phyloP scores from a whole-genome alignment of 2,329 filamentous ascomycete genomes.

The Atkinsonella texensis region DNA sequence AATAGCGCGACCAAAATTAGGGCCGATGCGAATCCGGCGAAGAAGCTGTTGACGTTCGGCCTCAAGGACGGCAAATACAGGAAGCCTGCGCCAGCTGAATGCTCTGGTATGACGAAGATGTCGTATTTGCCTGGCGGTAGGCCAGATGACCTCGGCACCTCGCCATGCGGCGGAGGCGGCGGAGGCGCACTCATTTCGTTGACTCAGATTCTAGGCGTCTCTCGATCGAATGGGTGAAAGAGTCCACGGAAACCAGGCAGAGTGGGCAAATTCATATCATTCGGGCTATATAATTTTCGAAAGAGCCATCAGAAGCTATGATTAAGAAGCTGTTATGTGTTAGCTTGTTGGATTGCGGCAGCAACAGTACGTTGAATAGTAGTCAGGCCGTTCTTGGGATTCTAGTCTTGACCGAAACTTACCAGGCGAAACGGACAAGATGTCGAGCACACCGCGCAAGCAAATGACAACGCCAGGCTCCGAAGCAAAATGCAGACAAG shows the following conservation, averaged over 20 bases:
- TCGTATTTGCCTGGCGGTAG: conserved; percentile 87
- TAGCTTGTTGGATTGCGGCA: conserved; percentile 1
- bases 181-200: conserved; percentile 51
- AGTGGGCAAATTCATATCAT: not conserved
- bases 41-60: conserved; percentile 80
- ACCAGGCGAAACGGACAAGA: not conserved
- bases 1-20: conserved; percentile 62
- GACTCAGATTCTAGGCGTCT: not conserved
- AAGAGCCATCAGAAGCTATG: conserved; percentile 17
- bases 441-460: conserved; percentile 9
- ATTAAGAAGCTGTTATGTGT: conserved; percentile 4
- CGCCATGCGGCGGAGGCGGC: conserved; percentile 77
- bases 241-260: not conserved
- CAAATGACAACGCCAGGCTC: conserved; percentile 18
- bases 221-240: not conserved
- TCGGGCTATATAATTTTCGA: conserved; percentile 15
- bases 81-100: conserved; percentile 80
- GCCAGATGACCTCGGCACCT: conserved; percentile 56
- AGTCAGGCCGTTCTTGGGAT: not conserved
- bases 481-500: conserved; percentile 11
- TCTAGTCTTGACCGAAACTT: not conserved
- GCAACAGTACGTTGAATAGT: not conserved
- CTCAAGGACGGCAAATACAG: conserved; percentile 85
- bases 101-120: conserved; percentile 91
- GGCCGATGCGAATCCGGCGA: conserved; percentile 72